These are phyloP conservation scores for Tylopilus intermedius DNA, from an alignment of 768 basidiomycete species.

Conservation along the genomic window DNA sequence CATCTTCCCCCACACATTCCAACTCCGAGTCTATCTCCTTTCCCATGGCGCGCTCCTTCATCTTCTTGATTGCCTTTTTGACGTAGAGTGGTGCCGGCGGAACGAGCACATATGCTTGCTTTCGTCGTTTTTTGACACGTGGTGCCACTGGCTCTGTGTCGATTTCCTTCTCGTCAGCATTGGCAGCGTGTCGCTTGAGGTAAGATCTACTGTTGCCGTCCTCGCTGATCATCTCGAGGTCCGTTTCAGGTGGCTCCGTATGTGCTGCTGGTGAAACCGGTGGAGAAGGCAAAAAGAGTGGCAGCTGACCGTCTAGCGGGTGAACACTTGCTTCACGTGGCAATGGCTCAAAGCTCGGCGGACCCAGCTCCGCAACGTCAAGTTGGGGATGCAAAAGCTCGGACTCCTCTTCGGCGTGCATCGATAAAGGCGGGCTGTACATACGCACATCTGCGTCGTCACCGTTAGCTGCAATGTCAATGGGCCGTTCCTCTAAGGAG, in stretches of 20 bases:
- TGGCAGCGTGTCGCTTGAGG: constrained; percentile 21
- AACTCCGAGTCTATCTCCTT: constrained; percentile 18
- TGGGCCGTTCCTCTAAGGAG: constrained; percentile 17
- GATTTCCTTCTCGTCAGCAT: constrained; percentile 11
- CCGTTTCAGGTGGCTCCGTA: constrained; percentile 21
- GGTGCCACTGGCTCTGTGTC: neutral
- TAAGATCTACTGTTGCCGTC: constrained; percentile 1
- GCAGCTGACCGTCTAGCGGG: constrained; percentile 25
- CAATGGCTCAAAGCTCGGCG: constrained; percentile 5
- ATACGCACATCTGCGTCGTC: constrained; percentile 20
- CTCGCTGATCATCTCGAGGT: constrained; percentile 14
- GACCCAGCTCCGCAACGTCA: neutral
- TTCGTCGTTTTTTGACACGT: constrained; percentile 23
- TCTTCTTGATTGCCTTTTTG: constrained; percentile 15
- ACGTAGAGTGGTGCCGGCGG: constrained; percentile 24
- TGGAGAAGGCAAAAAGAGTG: constrained; percentile 49
- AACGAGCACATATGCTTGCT: constrained; percentile 27
- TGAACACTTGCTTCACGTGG: constrained; percentile 13
- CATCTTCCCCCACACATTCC: constrained; percentile 19
- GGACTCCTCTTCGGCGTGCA: constrained; percentile 10
- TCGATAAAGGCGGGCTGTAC: constrained; percentile 14
- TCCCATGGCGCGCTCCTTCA: constrained; percentile 11
- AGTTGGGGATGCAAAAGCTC: constrained; percentile 6
- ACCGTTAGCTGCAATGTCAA: neutral
- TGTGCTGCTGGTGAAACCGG: constrained; percentile 28